Evolutionary conservation across 2,329 filamentous ascomycete genomes (phyloP).

Genomic region (Colletotrichum liaoningense): DNA sequence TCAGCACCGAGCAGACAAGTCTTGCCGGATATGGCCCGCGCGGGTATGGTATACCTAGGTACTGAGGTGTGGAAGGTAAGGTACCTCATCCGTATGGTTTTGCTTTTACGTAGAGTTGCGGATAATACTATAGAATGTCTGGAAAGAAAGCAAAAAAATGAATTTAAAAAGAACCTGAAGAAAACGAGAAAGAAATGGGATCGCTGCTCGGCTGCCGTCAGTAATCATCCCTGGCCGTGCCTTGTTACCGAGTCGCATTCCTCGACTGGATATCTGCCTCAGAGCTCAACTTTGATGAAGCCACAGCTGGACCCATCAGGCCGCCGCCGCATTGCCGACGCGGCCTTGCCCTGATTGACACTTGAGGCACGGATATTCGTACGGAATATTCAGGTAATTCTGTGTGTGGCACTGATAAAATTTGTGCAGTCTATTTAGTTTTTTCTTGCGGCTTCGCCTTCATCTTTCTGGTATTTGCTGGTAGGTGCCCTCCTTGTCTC

Average conservation of each 20-base stretch:
- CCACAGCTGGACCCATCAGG: not conserved
- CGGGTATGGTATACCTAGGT: not conserved
- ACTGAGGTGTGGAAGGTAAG: too few species aligned
- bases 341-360: not conserved
- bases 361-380: not conserved
- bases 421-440: not conserved
- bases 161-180: not conserved
- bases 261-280: not conserved
- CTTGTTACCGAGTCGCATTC: not conserved
- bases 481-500: not conserved
- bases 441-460: not conserved
- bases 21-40: not conserved
- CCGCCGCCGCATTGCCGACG: conserved; percentile 4
- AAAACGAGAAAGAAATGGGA: not conserved
- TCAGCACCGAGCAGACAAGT: not conserved
- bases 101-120: not conserved
- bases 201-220: not conserved
- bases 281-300: too few species aligned
- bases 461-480: not conserved
- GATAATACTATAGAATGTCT: not conserved
- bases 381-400: not conserved
- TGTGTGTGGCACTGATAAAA: not conserved
- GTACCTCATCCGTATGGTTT: not conserved
- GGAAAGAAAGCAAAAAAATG: not conserved
- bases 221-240: conserved; percentile 21